Conservation (phyloP, 768 basidiomycete genomes). For the Boletus rufocinnamomeus region DNA sequence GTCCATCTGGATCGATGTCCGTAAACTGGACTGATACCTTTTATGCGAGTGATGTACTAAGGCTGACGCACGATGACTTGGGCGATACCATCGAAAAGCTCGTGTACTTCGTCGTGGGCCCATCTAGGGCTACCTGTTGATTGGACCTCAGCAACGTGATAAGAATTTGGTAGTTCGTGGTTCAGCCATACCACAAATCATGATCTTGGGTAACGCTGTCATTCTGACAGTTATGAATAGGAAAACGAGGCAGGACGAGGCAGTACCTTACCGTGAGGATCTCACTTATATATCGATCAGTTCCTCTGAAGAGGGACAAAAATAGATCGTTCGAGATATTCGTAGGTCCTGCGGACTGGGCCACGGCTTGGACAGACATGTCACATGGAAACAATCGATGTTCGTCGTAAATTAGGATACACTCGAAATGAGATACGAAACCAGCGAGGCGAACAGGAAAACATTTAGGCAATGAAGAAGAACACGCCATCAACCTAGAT, state of each 20-base stretch:
- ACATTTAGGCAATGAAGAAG: not conserved
- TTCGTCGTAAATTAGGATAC: not conserved
- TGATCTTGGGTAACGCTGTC: constrained; percentile 24
- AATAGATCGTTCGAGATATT: not conserved
- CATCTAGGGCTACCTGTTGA: constrained; percentile 64
- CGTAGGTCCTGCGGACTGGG: not conserved
- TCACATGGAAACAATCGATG: not conserved
- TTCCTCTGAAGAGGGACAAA: not conserved
- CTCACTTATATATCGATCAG: not conserved
- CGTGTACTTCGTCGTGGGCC: constrained; percentile 70
- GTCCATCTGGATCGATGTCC: constrained; percentile 31
- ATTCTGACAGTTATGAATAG: not conserved
- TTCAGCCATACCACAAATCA: constrained; percentile 31
- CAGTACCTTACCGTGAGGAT: not conserved
- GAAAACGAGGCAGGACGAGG: not conserved
- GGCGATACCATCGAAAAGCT: constrained; percentile 63
- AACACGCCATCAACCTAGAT: not conserved
- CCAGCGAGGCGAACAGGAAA: not conserved
- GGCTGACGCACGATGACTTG: constrained; percentile 67
- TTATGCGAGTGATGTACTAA: not conserved
- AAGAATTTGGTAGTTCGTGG: not conserved
- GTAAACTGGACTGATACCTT: not conserved
- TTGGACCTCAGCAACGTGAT: not conserved
- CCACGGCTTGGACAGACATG: not conserved
- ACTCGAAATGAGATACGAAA: not conserved